Evolutionary conservation across 139 green algal genomes (phyloP).

Genomic region (Chlamydomonas urium): DNA sequence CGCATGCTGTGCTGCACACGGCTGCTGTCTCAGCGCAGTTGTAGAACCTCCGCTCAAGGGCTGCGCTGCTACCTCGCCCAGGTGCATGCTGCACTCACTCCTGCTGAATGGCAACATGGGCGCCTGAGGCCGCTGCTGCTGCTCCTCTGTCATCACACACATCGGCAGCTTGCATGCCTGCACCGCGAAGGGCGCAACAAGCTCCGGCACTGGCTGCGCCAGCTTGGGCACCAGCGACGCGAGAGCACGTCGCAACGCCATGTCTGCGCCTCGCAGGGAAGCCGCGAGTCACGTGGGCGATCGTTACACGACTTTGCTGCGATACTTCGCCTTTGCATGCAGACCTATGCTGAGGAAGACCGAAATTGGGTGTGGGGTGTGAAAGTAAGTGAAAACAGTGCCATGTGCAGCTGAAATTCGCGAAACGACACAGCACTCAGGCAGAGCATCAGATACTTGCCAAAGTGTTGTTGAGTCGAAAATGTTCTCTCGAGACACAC

Average conservation of each 20-base stretch:
- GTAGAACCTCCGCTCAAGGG: background rate
- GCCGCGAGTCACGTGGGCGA: too few relatives aligned
- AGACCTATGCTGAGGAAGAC: too few relatives aligned
- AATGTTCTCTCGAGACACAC: too few relatives aligned
- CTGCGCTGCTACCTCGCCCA: background rate
- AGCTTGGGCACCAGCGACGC: background rate
- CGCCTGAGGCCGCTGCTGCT: background rate
- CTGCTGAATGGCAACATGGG: background rate
- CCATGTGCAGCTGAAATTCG: too few relatives aligned
- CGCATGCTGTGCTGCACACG: background rate
- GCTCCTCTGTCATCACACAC: background rate
- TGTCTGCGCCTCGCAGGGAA: too few relatives aligned
- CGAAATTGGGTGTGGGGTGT: too few relatives aligned
- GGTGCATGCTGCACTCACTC: background rate
- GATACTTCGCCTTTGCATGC: too few relatives aligned
- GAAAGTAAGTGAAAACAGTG: too few relatives aligned
- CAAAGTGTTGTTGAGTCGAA: too few relatives aligned
- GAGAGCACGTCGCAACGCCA: conserved; percentile 7
- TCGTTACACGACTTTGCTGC: too few relatives aligned
- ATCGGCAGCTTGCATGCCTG: background rate
- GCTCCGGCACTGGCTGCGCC: background rate
- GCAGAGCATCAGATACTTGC: too few relatives aligned
- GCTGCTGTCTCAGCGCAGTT: background rate
- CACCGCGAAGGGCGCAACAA: background rate
- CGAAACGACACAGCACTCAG: too few relatives aligned